phyloP scores from a whole-genome alignment of 2,329 filamentous ascomycete species.

The Scedosporium boydii region DNA sequence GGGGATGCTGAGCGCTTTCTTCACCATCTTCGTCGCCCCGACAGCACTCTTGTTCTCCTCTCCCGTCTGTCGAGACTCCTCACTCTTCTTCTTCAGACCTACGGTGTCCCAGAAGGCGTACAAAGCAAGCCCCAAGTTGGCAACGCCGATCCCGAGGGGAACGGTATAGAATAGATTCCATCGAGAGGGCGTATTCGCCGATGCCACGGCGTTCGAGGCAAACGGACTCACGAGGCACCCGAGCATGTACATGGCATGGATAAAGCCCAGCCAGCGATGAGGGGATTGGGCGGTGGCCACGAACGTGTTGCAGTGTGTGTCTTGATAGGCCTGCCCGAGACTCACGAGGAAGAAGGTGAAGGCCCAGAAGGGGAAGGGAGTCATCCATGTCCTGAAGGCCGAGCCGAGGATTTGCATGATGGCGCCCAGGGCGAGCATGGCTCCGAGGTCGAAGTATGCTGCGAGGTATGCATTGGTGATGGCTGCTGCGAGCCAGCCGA shows the following conservation, averaged over 20 bases:
- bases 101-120: conserved; percentile 41
- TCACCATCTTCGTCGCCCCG: conserved; percentile 25
- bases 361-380: conserved; percentile 47
- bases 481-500: conserved; percentile 51
- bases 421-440: conserved; percentile 47
- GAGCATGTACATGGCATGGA: conserved; percentile 53
- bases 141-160: conserved; percentile 39
- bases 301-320: conserved; percentile 54
- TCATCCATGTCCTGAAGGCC: conserved; percentile 43
- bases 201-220: conserved; percentile 40
- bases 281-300: conserved; percentile 39
- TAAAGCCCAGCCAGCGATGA: conserved; percentile 53
- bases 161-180: conserved; percentile 51
- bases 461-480: conserved; percentile 44
- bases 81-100: conserved; percentile 13
- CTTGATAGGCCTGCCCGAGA: conserved; percentile 53
- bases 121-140: conserved; percentile 37
- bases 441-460: conserved; percentile 43
- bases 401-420: conserved; percentile 44
- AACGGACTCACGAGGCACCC: conserved; percentile 50
- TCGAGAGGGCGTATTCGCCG: conserved; percentile 18
- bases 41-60: conserved; percentile 18
- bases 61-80: conserved; percentile 12
- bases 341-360: conserved; percentile 48
- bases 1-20: conserved; percentile 30